phyloP scores from a whole-genome alignment of 2,329 filamentous ascomycete genomes.

The Cladophialophora carrionii region DNA sequence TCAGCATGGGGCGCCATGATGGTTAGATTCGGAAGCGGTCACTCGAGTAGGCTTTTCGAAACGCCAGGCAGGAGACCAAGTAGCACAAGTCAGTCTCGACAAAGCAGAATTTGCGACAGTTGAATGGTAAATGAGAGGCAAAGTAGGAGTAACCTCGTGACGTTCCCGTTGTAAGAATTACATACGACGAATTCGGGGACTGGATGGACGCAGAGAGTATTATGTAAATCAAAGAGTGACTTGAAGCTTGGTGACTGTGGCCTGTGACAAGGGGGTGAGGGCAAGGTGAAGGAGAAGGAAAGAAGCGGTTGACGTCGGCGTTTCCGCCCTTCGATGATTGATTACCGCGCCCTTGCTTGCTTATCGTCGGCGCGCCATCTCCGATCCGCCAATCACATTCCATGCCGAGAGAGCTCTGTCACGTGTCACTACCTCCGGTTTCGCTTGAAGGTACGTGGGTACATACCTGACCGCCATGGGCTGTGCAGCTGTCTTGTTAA shows the following conservation, averaged over 20 bases:
- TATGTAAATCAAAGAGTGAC: slow-evolving; percentile 18
- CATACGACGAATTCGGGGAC: slow-evolving; percentile 18
- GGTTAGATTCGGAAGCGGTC: background rate
- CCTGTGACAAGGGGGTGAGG: background rate
- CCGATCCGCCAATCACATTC: slow-evolving; percentile 16
- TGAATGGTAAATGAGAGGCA: background rate
- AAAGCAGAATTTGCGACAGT: background rate
- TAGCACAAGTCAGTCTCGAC: background rate
- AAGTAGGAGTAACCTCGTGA: slow-evolving; percentile 17
- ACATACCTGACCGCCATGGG: background rate
- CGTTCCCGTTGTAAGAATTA: slow-evolving; percentile 11
- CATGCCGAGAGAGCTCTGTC: background rate
- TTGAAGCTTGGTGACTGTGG: background rate
- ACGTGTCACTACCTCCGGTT: background rate
- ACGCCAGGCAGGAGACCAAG: background rate
- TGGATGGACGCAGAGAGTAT: slow-evolving; percentile 13
- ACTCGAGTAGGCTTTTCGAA: background rate
- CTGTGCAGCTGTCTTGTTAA: background rate
- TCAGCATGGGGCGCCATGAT: slow-evolving; percentile 36
- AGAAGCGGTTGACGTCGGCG: slow-evolving; percentile 21
- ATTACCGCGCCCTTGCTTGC: background rate
- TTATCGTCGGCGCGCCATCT: slow-evolving; percentile 19
- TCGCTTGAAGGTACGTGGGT: background rate
- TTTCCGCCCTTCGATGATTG: background rate
- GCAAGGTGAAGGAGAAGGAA: slow-evolving; percentile 17